Conservation (phyloP, 176 grass and related monocot genomes). For the Typha latifolia region DNA sequence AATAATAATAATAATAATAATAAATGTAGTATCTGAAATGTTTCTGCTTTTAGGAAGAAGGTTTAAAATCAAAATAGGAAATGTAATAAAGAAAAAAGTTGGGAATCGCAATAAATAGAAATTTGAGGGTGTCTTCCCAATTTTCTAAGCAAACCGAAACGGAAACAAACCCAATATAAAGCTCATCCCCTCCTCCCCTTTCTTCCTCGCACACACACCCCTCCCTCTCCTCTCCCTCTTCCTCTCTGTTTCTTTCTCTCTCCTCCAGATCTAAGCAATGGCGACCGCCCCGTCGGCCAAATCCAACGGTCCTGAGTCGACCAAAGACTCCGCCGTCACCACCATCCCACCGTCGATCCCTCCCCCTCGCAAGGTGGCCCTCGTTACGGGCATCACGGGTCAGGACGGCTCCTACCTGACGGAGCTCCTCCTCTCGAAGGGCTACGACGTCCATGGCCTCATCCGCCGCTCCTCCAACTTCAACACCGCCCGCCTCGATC, state of each 20-base stretch:
- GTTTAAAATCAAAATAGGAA: no score
- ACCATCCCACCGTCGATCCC: conserved; percentile 25
- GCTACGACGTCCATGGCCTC: conserved; percentile 95
- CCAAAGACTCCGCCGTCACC: neutral
- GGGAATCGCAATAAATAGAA: no score
- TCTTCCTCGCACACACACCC: conserved; percentile 8
- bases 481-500: conserved; percentile 79
- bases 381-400: conserved; percentile 84
- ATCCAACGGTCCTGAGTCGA: conserved; percentile 8
- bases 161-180: no score
- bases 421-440: conserved; percentile 71
- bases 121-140: no score
- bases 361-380: conserved; percentile 64
- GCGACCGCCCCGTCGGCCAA: conserved; percentile 4
- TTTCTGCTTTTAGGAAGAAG: no score
- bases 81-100: no score
- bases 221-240: no score
- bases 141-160: no score
- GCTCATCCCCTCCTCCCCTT: conserved; percentile 7
- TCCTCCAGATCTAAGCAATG: conserved; percentile 30
- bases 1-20: no score
- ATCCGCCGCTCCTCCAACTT: conserved; percentile 98
- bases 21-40: no score
- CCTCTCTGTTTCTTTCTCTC: no score
- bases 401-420: conserved; percentile 97